Evolutionary conservation across 805 yeast species (phyloP), one percentile per base, ranked within the genome.

Genomic region (Torulaspora franciscae): DNA sequence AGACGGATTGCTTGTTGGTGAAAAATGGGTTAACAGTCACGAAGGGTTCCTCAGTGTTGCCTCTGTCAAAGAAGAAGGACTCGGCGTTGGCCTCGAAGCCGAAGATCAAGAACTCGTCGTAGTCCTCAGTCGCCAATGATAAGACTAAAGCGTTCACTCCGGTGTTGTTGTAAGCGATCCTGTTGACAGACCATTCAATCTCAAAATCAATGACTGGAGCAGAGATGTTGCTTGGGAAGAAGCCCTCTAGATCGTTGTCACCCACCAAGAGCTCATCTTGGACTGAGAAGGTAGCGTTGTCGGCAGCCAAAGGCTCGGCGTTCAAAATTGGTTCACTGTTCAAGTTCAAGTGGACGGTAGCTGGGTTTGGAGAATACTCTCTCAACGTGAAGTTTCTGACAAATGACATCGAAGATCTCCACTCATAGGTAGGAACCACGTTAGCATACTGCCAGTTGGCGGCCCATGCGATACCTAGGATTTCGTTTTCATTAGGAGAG

Each of bases 401-500:
- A 14, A 64, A 44, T 1, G 71, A 56, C 70, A 68, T 64, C 2
- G 70, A 61, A 14, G 66, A 54, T 42, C 69, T 61, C 68, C 68
- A 69, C 7, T 58, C 52, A 6, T 45, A 48, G 9, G 70, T 66
- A n/a, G 74, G 74, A 14, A 62, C 68, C 13, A 50, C 50, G 15
- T 56, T 58, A 22, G 61, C 58, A 46, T 70, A 70, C 50, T 68
- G 70, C 74, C 74, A 70, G 52, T 69, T 69, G 32, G 71, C 65
- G 30, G 72, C 70, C 74, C 74, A 70, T 4, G 70, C 73, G 33
- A 69, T 46, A 22, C 70, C 70, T n/a, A 66, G 25, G 2, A 57
- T 61, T 13, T 59, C 65, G 14, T 54, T 54, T 14, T 51, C 51
- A 17, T 51, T 46, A 11, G 60, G 61, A n/a, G 61, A 48, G 33